Evolutionary conservation across 2,329 filamentous ascomycete genomes (phyloP).

Genomic region (Canariomyces notabilis): DNA sequence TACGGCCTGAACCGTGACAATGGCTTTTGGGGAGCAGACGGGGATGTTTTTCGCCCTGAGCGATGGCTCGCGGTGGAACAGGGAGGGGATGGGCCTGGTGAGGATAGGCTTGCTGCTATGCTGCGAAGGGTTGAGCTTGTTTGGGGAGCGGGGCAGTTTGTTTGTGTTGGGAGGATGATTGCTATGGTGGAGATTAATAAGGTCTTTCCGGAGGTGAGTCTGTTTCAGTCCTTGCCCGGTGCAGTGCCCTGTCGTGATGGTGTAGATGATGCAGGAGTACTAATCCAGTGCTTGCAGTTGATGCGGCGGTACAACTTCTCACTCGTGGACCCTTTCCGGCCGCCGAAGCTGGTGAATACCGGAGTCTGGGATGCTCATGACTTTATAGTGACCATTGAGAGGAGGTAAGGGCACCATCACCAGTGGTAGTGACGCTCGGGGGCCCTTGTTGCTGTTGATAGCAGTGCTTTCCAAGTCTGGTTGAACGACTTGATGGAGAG

Average conservation of each 20-base stretch:
- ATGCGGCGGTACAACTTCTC: conserved; percentile 18
- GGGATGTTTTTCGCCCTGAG: conserved; percentile 18
- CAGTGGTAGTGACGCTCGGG: too few species aligned
- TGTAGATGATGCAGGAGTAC: conserved; percentile 18
- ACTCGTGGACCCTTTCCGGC: conserved; percentile 10
- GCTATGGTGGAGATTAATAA: too few species aligned
- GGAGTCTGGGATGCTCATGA: conserved; percentile 13
- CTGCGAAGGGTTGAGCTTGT: conserved; percentile 10
- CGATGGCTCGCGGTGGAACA: conserved; percentile 5
- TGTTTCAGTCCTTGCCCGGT: too few species aligned
- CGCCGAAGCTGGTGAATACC: conserved; percentile 6
- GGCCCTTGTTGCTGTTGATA: too few species aligned
- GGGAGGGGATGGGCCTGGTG: neutral
- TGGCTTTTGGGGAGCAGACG: conserved; percentile 15
- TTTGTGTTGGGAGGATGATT: conserved; percentile 15
- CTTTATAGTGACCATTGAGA: conserved; percentile 15
- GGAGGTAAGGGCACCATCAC: too few species aligned
- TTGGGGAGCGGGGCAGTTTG: conserved; percentile 18
- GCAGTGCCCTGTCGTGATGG: too few species aligned
- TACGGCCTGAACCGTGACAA: conserved; percentile 5
- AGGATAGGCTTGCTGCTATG: conserved; percentile 7
- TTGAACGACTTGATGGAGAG: too few species aligned
- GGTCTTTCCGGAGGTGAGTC: too few species aligned
- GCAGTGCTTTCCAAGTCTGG: too few species aligned
- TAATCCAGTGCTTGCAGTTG: conserved; percentile 18